Conservation (phyloP, 2,329 filamentous ascomycete genomes). For the Sclerotiophoma versabilis region DNA sequence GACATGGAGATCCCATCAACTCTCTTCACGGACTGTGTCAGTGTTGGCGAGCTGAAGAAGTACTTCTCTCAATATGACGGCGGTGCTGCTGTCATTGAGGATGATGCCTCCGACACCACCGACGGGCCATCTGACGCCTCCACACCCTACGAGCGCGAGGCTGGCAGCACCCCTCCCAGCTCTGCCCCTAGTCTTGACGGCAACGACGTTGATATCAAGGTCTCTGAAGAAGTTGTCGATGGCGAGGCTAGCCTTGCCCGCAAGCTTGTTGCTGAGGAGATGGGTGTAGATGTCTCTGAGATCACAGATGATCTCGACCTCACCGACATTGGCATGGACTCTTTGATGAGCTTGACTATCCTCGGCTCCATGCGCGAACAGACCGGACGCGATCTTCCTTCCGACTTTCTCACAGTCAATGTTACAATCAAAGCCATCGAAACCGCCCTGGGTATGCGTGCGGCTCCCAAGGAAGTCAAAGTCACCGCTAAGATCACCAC, state of each 20-base stretch:
- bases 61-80: conserved; percentile 60
- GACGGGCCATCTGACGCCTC: conserved; percentile 49
- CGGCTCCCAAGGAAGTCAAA: conserved; percentile 50
- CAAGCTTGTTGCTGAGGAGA: conserved; percentile 61
- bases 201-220: conserved; percentile 46
- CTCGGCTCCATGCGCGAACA: conserved; percentile 59
- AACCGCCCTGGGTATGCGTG: conserved; percentile 65
- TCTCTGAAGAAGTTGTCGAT: conserved; percentile 41
- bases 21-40: conserved; percentile 66
- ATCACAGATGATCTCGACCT: conserved; percentile 66
- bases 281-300: conserved; percentile 69
- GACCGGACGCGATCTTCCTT: conserved; percentile 58
- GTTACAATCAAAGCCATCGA: conserved; percentile 71
- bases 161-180: conserved; percentile 57
- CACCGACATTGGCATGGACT: conserved; percentile 64
- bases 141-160: conserved; percentile 53
- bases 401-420: conserved; percentile 66
- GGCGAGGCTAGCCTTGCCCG: conserved; percentile 56
- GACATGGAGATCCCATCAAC: conserved; percentile 66
- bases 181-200: conserved; percentile 56
- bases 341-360: conserved; percentile 61
- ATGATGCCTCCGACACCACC: conserved; percentile 51
- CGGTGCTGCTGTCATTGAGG: conserved; percentile 45
- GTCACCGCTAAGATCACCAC: conserved; percentile 29
- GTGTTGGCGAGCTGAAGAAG: conserved; percentile 66